Evolutionary conservation across 2,329 filamentous ascomycete genomes (phyloP).

Genomic region (Diaporthe ilicicola): DNA sequence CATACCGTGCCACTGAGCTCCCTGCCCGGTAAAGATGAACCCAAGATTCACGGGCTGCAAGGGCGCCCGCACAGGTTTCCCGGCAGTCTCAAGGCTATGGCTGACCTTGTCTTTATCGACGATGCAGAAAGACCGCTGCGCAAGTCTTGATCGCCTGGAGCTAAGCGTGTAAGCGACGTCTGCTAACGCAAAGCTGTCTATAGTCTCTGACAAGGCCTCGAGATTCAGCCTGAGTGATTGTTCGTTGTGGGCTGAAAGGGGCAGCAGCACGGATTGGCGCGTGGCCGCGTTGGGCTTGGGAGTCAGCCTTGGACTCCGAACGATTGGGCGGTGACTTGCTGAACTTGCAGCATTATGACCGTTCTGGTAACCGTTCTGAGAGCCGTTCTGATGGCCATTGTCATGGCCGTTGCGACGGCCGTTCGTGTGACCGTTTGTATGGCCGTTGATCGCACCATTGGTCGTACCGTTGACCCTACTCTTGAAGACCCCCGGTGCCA

Average conservation of each 20-base stretch:
- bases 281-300: not conserved
- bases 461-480: not conserved
- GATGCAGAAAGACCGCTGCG: not conserved
- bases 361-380: too few relatives aligned
- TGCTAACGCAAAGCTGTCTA: not conserved
- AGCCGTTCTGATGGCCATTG: too few relatives aligned
- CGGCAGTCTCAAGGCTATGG: too few relatives aligned
- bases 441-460: not conserved
- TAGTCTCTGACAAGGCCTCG: not conserved
- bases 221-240: not conserved
- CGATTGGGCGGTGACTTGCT: too few relatives aligned
- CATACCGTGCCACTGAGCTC: conserved; percentile 40
- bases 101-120: not conserved
- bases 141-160: not conserved
- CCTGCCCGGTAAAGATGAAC: conserved; percentile 40
- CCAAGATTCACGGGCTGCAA: not conserved
- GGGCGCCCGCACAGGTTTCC: not conserved
- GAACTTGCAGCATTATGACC: too few relatives aligned
- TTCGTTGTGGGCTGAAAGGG: conserved; percentile 1
- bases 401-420: too few relatives aligned
- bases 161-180: not conserved
- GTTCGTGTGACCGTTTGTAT: not conserved
- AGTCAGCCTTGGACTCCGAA: too few relatives aligned
- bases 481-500: not conserved
- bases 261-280: not conserved